Evolutionary conservation across 2,329 filamentous ascomycete genomes (phyloP).

Genomic region (Aspergillus aculeatinus): DNA sequence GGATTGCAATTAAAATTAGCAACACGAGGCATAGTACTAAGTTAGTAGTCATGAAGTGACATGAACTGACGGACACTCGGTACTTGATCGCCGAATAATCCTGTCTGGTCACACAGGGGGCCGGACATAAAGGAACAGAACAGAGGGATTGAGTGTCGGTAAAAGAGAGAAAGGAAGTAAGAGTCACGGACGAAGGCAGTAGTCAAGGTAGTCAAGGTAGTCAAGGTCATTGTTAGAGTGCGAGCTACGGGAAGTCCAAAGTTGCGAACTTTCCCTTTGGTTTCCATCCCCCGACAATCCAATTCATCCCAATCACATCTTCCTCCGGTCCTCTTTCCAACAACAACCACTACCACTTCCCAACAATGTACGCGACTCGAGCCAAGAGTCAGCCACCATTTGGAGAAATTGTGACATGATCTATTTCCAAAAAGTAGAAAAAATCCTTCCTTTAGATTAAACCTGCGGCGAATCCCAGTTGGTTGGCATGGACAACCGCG

Average conservation of each 20-base stretch:
- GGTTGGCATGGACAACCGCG: not conserved
- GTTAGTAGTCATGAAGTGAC: too few species aligned
- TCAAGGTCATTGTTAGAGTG: too few species aligned
- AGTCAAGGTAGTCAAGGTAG: too few species aligned
- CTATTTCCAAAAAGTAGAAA: too few species aligned
- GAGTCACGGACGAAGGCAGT: too few species aligned
- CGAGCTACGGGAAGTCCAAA: too few species aligned
- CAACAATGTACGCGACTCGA: not conserved
- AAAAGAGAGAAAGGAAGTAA: not conserved
- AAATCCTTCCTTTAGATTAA: too few species aligned
- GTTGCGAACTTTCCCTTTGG: too few species aligned
- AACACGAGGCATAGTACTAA: not conserved
- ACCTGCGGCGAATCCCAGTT: too few species aligned
- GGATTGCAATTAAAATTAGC: not conserved
- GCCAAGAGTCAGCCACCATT: not conserved
- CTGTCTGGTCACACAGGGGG: not conserved
- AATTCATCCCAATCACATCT: not conserved
- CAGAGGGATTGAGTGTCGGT: not conserved
- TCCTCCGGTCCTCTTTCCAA: not conserved
- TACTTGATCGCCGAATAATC: not conserved
- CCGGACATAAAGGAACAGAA: not conserved
- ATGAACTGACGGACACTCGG: not conserved
- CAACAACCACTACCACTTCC: not conserved
- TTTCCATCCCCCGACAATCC: not conserved
- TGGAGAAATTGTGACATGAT: too few species aligned